These are phyloP conservation scores for Neonectria punicea DNA, from an alignment of 2,329 filamentous ascomycete genomes.

Conservation along the genomic window DNA sequence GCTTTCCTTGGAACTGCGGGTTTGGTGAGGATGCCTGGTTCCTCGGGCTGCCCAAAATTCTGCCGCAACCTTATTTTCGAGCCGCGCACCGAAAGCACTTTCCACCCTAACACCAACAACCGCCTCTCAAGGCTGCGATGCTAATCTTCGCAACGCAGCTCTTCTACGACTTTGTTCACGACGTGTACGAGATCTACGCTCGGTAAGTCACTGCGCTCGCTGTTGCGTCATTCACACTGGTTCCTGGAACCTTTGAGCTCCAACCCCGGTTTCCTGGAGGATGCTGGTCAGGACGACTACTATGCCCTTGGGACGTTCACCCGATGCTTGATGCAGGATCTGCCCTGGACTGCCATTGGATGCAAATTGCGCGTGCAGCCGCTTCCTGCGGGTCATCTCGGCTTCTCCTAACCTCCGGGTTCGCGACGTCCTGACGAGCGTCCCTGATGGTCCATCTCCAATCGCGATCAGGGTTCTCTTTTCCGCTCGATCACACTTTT, in stretches of 20 bases:
- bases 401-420: neutral
- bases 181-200: conserved; percentile 43
- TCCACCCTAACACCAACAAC: conserved; percentile 4
- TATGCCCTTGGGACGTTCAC: neutral
- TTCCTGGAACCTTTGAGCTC: neutral
- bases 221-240: neutral
- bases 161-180: conserved; percentile 43
- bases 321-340: neutral
- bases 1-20: neutral
- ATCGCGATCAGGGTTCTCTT: neutral
- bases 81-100: conserved; percentile 3
- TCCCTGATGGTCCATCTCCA: neutral
- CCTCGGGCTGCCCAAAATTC: conserved; percentile 16
- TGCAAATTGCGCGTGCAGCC: neutral
- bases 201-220: conserved; percentile 35
- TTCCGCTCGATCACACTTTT: neutral
- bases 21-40: conserved; percentile 7
- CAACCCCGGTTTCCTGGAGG: neutral
- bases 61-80: conserved; percentile 22
- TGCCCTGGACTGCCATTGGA: neutral
- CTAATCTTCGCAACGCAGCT: conserved; percentile 34
- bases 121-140: conserved; percentile 9
- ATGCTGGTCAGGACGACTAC: neutral
- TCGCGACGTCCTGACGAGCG: neutral
- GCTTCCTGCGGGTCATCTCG: neutral